A percentile compares a stretch with the other conserved stretches of the same genome.
Evolutionary conservation across 176 grass and related monocot species (phyloP).

Genomic region (Pharus latifolius): DNA sequence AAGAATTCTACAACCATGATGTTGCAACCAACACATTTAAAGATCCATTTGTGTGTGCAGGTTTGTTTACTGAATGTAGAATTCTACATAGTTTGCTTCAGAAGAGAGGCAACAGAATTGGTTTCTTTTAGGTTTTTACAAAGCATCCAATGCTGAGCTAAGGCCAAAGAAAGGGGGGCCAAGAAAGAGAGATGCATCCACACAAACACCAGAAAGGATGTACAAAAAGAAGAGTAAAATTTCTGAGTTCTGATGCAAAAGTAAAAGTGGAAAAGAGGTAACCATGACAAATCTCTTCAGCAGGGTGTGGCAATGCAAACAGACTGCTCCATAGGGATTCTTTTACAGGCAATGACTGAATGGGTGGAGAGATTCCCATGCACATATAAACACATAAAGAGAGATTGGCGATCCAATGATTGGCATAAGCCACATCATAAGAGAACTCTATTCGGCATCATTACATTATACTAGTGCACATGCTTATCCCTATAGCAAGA

Average conservation of each 20-base stretch:
- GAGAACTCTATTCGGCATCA: constrained; percentile 14
- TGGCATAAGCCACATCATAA: constrained; percentile 33
- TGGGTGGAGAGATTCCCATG: constrained; percentile 24
- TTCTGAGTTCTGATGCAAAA: constrained; percentile 22
- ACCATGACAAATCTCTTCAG: constrained; percentile 8
- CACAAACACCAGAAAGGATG: constrained; percentile 36
- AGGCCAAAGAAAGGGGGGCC: constrained; percentile 28
- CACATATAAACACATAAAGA: constrained; percentile 15
- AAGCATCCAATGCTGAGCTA: constrained; percentile 32
- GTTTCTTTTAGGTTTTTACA: constrained; percentile 22
- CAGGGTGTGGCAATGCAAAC: not conserved
- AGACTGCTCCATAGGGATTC: constrained; percentile 9
- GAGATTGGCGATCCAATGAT: constrained; percentile 27
- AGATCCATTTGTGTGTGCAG: not conserved
- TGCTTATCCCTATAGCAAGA: not conserved
- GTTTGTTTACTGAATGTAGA: constrained; percentile 4
- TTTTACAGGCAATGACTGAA: constrained; percentile 13
- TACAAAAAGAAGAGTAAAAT: constrained; percentile 44
- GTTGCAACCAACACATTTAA: constrained; percentile 33
- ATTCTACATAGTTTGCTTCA: not conserved
- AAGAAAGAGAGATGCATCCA: constrained; percentile 30
- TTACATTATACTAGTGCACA: constrained; percentile 26
- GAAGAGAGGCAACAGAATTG: constrained; percentile 15
- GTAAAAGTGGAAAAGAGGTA: constrained; percentile 28
- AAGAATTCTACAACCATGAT: not conserved